A percentile compares a stretch with the other conserved stretches of the same genome.
Conservation (phyloP, 2,329 filamentous ascomycete species). For the Delphinella strobiligena region DNA sequence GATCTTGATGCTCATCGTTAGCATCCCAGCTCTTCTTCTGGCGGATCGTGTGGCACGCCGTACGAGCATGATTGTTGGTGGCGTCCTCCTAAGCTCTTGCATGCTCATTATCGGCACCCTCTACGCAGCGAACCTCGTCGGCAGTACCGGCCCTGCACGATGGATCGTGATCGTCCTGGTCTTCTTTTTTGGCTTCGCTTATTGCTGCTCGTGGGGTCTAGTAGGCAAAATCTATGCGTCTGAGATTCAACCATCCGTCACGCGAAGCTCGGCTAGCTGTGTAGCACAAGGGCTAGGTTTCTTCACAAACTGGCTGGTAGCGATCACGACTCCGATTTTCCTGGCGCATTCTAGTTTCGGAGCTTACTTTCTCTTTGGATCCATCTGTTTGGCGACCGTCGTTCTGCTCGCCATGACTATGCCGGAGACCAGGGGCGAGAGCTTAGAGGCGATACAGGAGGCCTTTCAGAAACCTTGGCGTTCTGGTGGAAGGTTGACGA, state of each 20-base stretch:
- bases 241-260: slow-evolving; percentile 44
- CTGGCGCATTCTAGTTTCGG: slow-evolving; percentile 27
- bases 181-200: slow-evolving; percentile 36
- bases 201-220: slow-evolving; percentile 41
- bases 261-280: slow-evolving; percentile 41
- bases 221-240: slow-evolving; percentile 43
- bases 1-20: slow-evolving; percentile 42
- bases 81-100: slow-evolving; percentile 34
- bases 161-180: slow-evolving; percentile 40
- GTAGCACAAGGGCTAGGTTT: slow-evolving; percentile 43
- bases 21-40: slow-evolving; percentile 41
- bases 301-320: slow-evolving; percentile 24
- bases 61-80: slow-evolving; percentile 42
- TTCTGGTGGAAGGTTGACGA: slow-evolving; percentile 1
- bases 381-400: slow-evolving; percentile 9
- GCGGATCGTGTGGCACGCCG: slow-evolving; percentile 45
- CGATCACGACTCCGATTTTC: slow-evolving; percentile 37
- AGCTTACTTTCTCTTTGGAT: slow-evolving; percentile 23
- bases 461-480: slow-evolving; percentile 3
- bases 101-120: slow-evolving; percentile 44
- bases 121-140: slow-evolving; percentile 28
- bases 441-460: slow-evolving; percentile 8
- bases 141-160: slow-evolving; percentile 17
- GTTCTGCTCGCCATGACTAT: slow-evolving; percentile 7
- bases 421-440: slow-evolving; percentile 9